A percentile compares a stretch with the other conserved stretches of the same genome.
Conservation (phyloP, 768 basidiomycete genomes). For the Termitomyces sp. region DNA sequence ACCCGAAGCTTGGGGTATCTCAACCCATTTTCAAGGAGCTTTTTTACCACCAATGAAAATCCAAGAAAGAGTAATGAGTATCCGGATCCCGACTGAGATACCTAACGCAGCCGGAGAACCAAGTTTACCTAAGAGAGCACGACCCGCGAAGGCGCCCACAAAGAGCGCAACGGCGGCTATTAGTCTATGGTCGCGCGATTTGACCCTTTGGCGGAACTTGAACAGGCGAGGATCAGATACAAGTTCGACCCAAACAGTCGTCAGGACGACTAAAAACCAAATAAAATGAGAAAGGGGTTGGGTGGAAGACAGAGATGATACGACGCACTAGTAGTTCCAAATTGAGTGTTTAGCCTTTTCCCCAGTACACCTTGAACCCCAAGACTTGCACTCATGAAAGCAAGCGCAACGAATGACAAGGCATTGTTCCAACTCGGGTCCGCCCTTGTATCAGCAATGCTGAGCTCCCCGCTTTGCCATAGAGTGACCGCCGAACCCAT, state of each 20-base stretch:
- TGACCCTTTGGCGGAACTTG: slow-evolving; percentile 45
- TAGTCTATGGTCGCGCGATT: slow-evolving; percentile 11
- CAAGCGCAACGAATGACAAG: slow-evolving; percentile 65
- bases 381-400: slow-evolving; percentile 76
- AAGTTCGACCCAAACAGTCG: slow-evolving; percentile 90
- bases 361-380: slow-evolving; percentile 89
- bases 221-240: slow-evolving; percentile 46
- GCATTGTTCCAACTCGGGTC: slow-evolving; percentile 69
- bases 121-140: slow-evolving; percentile 54
- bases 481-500: slow-evolving; percentile 68
- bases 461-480: slow-evolving; percentile 62
- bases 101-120: slow-evolving; percentile 66
- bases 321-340: slow-evolving; percentile 67
- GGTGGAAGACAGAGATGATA: neutral
- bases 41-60: slow-evolving; percentile 51
- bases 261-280: slow-evolving; percentile 59
- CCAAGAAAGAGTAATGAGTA: slow-evolving; percentile 62
- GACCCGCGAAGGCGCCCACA: slow-evolving; percentile 65
- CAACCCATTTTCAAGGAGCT: neutral
- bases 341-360: slow-evolving; percentile 76
- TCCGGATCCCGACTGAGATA: slow-evolving; percentile 55
- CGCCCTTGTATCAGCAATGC: slow-evolving; percentile 48
- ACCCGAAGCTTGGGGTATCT: neutral
- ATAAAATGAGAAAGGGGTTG: neutral
- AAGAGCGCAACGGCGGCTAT: slow-evolving; percentile 50